Percentiles rank a stretch among this genome's conserved stretches.
These are phyloP conservation scores for Trichoderma sp. DNA, from an alignment of 2,329 filamentous ascomycete genomes.

Conservation along the genomic window DNA sequence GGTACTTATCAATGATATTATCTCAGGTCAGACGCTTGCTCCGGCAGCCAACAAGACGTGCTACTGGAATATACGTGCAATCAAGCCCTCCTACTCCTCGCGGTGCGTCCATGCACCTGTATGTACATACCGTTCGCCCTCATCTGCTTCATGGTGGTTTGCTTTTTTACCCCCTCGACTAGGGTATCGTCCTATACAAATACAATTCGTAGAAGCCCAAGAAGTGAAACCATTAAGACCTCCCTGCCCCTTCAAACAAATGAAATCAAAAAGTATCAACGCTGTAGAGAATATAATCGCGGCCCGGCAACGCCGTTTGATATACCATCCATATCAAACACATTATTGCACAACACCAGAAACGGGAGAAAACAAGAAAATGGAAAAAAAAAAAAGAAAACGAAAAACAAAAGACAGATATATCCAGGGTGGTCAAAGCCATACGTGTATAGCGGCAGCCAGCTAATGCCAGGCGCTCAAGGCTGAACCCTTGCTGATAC, in stretches of 20 bases:
- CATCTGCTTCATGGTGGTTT: slow-evolving; percentile 1
- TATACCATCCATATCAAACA: slow-evolving; percentile 11
- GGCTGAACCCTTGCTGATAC: slow-evolving; percentile 10
- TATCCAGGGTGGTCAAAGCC: not conserved
- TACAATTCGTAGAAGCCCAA: slow-evolving; percentile 20
- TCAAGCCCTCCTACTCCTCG: not conserved
- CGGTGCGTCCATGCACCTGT: not conserved
- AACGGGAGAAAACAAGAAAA: not conserved
- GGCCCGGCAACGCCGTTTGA: slow-evolving; percentile 26
- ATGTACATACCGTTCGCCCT: slow-evolving; percentile 10
- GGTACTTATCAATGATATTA: slow-evolving; percentile 2
- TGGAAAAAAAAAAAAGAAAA: not conserved
- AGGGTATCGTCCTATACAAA: slow-evolving; percentile 29
- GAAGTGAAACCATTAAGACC: not conserved
- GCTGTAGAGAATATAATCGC: slow-evolving; percentile 17
- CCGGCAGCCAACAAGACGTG: not conserved
- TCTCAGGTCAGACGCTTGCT: slow-evolving; percentile 14
- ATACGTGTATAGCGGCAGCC: not conserved
- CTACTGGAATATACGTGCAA: not conserved
- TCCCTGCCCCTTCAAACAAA: slow-evolving; percentile 3
- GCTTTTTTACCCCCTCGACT: slow-evolving; percentile 25
- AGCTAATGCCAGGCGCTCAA: not conserved
- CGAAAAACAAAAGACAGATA: not conserved
- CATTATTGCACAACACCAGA: slow-evolving; percentile 5
- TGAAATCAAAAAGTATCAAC: not conserved